Evolutionary conservation across 2,329 filamentous ascomycete genomes (phyloP), one percentile per base, ranked within the genome.

Genomic region (Uncinocarpus reesii): DNA sequence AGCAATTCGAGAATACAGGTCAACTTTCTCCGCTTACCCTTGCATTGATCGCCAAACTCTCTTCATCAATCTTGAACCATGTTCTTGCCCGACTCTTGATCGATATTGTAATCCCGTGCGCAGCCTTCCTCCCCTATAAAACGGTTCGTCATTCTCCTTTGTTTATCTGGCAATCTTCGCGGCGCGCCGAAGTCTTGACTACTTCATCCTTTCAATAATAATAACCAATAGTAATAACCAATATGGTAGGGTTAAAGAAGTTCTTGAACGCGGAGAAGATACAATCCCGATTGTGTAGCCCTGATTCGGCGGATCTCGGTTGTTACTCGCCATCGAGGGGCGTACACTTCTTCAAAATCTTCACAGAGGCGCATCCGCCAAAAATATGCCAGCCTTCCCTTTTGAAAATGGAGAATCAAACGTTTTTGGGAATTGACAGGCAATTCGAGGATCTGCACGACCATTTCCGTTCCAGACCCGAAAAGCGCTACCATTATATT

Each of bases 401-500:
- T n/a, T 49, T 58, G 36, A 55, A 61, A 44, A 56, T 59, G 40
- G 58, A 58, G 8, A 49, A 47, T 23, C 58, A 59, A 37, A 58
- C 62, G 37, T 67, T 64, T 51, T 57, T 63, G n/a, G 60, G 60
- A 13, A 63, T 69, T 34, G 65, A 68, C 38, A 62, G 59, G 49
- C 62, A 69, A 48, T 65, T 66, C 45, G 63, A 68, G 50, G 57
- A 63, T 52, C 53, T 66, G 44, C 64, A 68, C 49, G 60, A 65
- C 21, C 57, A 62, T 32, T 57, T 68, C 35, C 58, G 57, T 43
- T 49, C 58, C 23, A 57, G 62, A 28, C 58, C 63, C 8, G 16
- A 56, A 57, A 52, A 56, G 53, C 48, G 53, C 52, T 36, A 57
- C 57, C 20, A 58, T 43, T 48, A 54, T 50, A 23, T 53, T 44